These are phyloP conservation scores for Pseudogymnoascus sp. DNA, from an alignment of 2,329 filamentous ascomycete species.

Conservation along the genomic window DNA sequence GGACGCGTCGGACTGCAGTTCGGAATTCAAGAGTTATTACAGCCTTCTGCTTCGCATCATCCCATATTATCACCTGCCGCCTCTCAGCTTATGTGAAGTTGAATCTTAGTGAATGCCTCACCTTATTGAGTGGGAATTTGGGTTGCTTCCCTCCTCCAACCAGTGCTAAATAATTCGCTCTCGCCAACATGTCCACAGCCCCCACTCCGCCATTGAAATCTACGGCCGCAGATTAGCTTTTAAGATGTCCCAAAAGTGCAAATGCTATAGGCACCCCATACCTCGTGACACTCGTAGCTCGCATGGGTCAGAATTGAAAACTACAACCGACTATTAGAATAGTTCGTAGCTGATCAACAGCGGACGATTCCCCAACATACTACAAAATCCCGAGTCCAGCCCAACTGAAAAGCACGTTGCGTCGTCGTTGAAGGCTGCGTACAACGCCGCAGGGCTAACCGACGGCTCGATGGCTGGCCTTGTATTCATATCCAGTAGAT, in stretches of 20 bases:
- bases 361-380: constrained; percentile 40
- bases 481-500: constrained; percentile 65
- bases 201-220: constrained; percentile 78
- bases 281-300: constrained; percentile 57
- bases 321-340: constrained; percentile 33
- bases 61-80: constrained; percentile 73
- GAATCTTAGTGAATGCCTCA: constrained; percentile 23
- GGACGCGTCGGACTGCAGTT: constrained; percentile 71
- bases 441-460: constrained; percentile 66
- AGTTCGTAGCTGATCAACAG: constrained; percentile 20
- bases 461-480: constrained; percentile 75
- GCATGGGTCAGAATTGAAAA: constrained; percentile 66
- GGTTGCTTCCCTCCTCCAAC: constrained; percentile 81
- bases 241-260: background rate
- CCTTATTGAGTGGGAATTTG: constrained; percentile 83
- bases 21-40: constrained; percentile 71
- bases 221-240: constrained; percentile 24
- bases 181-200: constrained; percentile 77
- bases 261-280: constrained; percentile 21
- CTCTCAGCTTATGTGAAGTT: background rate
- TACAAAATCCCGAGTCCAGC: constrained; percentile 75
- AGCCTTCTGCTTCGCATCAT: constrained; percentile 70
- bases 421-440: constrained; percentile 78
- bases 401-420: constrained; percentile 81
- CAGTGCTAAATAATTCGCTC: constrained; percentile 77